These are phyloP conservation scores for Aschersonia sp. DNA, from an alignment of 2,329 filamentous ascomycete genomes.

Conservation along the genomic window DNA sequence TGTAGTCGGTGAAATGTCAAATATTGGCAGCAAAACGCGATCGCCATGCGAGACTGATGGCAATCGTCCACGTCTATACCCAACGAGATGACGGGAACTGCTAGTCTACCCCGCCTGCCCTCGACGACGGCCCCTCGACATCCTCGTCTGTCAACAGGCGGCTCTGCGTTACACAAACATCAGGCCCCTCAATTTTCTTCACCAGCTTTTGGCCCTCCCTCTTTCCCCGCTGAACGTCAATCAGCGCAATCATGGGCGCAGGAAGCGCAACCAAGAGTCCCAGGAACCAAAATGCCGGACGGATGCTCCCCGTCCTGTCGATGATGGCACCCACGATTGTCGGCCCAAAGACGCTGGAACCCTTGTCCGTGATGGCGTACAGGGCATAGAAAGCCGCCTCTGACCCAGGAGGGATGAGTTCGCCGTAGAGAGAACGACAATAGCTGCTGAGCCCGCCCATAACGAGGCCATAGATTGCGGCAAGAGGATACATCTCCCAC, in stretches of 20 bases:
- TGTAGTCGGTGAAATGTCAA: too few relatives aligned
- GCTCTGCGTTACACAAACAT: slow-evolving; percentile 11
- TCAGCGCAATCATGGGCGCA: slow-evolving; percentile 69
- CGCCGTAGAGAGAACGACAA: slow-evolving; percentile 82
- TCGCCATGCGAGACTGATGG: too few relatives aligned
- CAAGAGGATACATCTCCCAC: slow-evolving; percentile 94
- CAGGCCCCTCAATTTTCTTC: slow-evolving; percentile 40
- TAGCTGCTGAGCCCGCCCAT: slow-evolving; percentile 87
- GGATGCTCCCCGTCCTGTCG: slow-evolving; percentile 65
- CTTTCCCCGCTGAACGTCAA: slow-evolving; percentile 71
- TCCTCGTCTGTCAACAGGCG: slow-evolving; percentile 7
- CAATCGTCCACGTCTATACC: too few relatives aligned
- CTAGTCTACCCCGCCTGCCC: too few relatives aligned
- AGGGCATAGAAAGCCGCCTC: slow-evolving; percentile 94
- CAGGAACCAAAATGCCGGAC: slow-evolving; percentile 85
- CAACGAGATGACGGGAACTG: too few relatives aligned
- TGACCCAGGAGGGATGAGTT: slow-evolving; percentile 84
- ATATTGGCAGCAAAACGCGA: too few relatives aligned
- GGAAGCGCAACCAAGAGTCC: slow-evolving; percentile 73
- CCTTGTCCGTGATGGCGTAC: slow-evolving; percentile 96
- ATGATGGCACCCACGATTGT: slow-evolving; percentile 90
- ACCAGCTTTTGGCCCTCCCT: slow-evolving; percentile 52
- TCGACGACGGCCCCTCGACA: slow-evolving; percentile 6
- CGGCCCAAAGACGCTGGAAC: slow-evolving; percentile 84
- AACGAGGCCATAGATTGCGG: slow-evolving; percentile 83